A percentile compares a stretch with the other conserved stretches of the same genome.
These are phyloP conservation scores for Suillus subalutaceus DNA, from an alignment of 768 basidiomycete species.

Conservation along the genomic window DNA sequence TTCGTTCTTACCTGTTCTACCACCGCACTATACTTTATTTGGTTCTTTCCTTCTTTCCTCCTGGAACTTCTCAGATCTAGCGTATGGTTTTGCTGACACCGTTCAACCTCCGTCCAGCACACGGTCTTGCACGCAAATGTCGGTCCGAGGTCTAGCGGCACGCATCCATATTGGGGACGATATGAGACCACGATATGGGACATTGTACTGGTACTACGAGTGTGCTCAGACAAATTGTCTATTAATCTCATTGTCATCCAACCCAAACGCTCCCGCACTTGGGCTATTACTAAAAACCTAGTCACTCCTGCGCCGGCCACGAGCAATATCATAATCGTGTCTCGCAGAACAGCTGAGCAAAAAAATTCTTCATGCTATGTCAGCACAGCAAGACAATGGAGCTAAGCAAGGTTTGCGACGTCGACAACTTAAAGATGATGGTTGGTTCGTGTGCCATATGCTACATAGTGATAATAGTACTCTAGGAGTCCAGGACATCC, in stretches of 20 bases:
- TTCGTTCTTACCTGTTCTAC: too few relatives aligned
- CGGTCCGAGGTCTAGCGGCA: neutral
- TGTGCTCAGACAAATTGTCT: neutral
- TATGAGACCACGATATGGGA: neutral
- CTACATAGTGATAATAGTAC: neutral
- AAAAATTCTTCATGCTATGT: neutral
- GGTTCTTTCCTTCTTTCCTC: too few relatives aligned
- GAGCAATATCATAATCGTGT: neutral
- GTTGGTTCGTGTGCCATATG: neutral
- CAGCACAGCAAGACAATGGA: neutral
- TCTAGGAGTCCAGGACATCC: neutral
- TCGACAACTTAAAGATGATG: neutral
- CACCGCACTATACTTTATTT: too few relatives aligned
- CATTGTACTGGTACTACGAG: neutral
- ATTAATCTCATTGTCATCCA: neutral
- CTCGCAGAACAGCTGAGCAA: too few relatives aligned
- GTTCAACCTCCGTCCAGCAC: too few relatives aligned
- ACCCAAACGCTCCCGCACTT: neutral
- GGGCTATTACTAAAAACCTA: neutral
- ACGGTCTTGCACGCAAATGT: too few relatives aligned
- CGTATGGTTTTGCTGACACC: too few relatives aligned
- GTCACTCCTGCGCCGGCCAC: neutral
- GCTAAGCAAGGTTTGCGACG: neutral
- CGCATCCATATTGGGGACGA: neutral
- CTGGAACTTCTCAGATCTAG: too few relatives aligned